Evolutionary conservation across 805 yeast genomes (phyloP), one percentile per base, ranked within the genome.

Genomic region (Starmerella sirachaensis): DNA sequence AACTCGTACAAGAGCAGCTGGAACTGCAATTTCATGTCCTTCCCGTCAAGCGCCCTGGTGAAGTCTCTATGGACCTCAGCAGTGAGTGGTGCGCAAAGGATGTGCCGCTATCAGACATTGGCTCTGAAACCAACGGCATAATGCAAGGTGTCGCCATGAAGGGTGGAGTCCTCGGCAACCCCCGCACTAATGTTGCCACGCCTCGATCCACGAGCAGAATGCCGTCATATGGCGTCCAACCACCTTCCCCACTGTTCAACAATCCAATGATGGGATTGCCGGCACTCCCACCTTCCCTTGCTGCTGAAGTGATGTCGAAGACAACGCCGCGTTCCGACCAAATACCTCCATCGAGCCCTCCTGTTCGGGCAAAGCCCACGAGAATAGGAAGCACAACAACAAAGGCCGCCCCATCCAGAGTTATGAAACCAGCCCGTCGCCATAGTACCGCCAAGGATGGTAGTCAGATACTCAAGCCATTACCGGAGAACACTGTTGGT

Each of bases 291-390:
- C 36, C n/a, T n/a, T n/a, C n/a, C n/a, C n/a, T n/a, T n/a, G n/a
- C n/a, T n/a, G n/a, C n/a, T n/a, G n/a, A n/a, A n/a, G n/a, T n/a
- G n/a, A n/a, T n/a, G n/a, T n/a, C n/a, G n/a, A n/a, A n/a, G n/a
- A n/a, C n/a, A n/a, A n/a, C n/a, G 14, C 17, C 29, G 22, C 18
- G 24, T 6, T 24, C 34, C 10, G 42, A 41, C 17, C 14, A 29
- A 4, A 29, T 18, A 3, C 31, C 40, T 22, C 47, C 47, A 6
- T 38, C 46, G 10, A 45, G 49, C 29, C 45, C 49, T 5, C 49
- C 49, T 4, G 38, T 45, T 6, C 29, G 47, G 11, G 44, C 44
- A 7, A 19, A 33, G 11, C 41, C 47, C 12, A 21, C 33, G 6
- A 31, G 31, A 16, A 34, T 35, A 18, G 31, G 32, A 14, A 5